These are phyloP conservation scores for Microdochium trichocladiopsis DNA, from an alignment of 2,329 filamentous ascomycete genomes.

Conservation along the genomic window DNA sequence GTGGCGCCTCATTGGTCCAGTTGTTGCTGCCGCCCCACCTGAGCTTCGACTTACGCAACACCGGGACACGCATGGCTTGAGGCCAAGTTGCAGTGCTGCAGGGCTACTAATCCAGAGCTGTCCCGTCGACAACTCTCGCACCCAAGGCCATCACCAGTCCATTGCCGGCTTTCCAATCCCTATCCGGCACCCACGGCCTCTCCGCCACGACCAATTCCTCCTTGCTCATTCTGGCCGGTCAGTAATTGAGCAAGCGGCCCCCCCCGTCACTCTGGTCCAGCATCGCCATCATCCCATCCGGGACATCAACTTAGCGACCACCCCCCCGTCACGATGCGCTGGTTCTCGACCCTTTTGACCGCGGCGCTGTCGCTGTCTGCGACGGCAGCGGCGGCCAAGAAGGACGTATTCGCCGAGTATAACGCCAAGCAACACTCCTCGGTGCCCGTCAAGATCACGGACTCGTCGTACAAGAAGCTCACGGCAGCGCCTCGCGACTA, in stretches of 20 bases:
- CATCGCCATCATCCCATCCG: background rate
- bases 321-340: slow-evolving; percentile 52
- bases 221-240: background rate
- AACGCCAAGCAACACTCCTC: slow-evolving; percentile 59
- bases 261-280: background rate
- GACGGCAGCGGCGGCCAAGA: slow-evolving; percentile 37
- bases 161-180: slow-evolving; percentile 2
- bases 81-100: background rate
- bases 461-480: slow-evolving; percentile 67
- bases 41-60: background rate
- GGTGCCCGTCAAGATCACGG: slow-evolving; percentile 70
- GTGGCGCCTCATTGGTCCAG: too few relatives aligned
- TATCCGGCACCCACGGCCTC: slow-evolving; percentile 1
- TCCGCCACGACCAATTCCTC: background rate
- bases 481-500: slow-evolving; percentile 78
- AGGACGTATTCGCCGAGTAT: slow-evolving; percentile 65
- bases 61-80: background rate
- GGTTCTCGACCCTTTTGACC: slow-evolving; percentile 34
- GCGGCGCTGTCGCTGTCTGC: slow-evolving; percentile 48
- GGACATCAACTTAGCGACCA: too few relatives aligned
- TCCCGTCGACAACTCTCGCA: slow-evolving; percentile 1
- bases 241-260: background rate
- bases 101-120: too few relatives aligned
- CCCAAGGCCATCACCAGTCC: slow-evolving; percentile 2
- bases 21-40: background rate